phyloP scores from a whole-genome alignment of 208 protist genomes.

The Trypanosoma conorhini region DNA sequence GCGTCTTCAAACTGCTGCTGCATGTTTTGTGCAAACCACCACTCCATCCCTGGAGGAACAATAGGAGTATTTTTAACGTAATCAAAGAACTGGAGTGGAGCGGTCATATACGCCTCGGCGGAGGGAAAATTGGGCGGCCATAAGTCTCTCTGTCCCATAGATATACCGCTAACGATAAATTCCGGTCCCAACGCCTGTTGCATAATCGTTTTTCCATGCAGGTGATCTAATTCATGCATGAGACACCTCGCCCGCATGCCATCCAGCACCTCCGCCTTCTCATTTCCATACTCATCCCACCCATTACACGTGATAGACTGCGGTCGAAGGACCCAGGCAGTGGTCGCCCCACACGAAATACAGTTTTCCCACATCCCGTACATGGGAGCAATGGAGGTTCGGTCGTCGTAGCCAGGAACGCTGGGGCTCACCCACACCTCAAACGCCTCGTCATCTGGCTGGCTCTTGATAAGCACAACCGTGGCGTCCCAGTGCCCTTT shows the following conservation, averaged over 20 bases:
- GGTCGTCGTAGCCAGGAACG: slow-evolving; percentile 78
- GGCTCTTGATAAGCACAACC: slow-evolving; percentile 67
- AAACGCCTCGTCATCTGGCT: slow-evolving; percentile 65
- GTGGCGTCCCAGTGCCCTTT: slow-evolving; percentile 89
- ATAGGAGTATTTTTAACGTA: slow-evolving; percentile 77
- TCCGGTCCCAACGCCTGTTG: slow-evolving; percentile 74
- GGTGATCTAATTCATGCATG: slow-evolving; percentile 91
- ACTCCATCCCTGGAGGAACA: slow-evolving; percentile 79
- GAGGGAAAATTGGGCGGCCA: slow-evolving; percentile 89
- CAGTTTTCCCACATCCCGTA: slow-evolving; percentile 94
- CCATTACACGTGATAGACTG: slow-evolving; percentile 78
- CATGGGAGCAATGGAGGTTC: slow-evolving; percentile 75
- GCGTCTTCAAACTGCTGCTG: slow-evolving; percentile 61
- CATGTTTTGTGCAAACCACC: slow-evolving; percentile 64
- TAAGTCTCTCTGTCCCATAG: slow-evolving; percentile 78
- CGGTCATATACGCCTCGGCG: slow-evolving; percentile 79
- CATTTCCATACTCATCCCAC: slow-evolving; percentile 71
- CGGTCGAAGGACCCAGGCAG: slow-evolving; percentile 82
- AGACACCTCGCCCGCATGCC: slow-evolving; percentile 84
- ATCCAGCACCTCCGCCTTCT: slow-evolving; percentile 72
- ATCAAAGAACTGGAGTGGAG: slow-evolving; percentile 81
- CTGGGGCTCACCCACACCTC: slow-evolving; percentile 89
- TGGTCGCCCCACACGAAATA: slow-evolving; percentile 70
- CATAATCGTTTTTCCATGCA: slow-evolving; percentile 82
- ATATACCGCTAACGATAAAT: slow-evolving; percentile 75